Percentiles rank a stretch among this genome's conserved stretches.
These are phyloP conservation scores for Grosmannia penicillata DNA, from an alignment of 2,329 filamentous ascomycete genomes.

Conservation along the genomic window DNA sequence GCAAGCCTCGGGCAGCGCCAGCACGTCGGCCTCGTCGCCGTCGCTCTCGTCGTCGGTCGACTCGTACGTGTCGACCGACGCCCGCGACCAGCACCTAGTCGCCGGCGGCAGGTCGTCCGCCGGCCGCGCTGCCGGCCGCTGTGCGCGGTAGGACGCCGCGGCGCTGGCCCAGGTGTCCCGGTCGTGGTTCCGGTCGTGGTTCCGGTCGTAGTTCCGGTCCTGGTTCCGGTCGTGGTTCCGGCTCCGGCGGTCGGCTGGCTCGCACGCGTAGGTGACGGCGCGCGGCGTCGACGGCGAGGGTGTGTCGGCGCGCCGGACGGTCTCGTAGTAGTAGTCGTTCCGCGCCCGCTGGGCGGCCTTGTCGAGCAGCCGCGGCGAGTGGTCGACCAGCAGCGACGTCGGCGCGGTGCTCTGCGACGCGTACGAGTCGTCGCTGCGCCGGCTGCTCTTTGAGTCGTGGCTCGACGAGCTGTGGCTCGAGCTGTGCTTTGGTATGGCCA, in stretches of 20 bases:
- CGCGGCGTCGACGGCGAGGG: not conserved
- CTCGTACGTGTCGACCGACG: constrained; percentile 66
- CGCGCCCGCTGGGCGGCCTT: no score
- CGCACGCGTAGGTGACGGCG: not conserved
- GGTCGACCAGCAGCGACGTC: constrained; percentile 24
- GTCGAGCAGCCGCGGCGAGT: constrained; percentile 22
- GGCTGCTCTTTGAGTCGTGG: constrained; percentile 19
- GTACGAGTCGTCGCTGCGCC: constrained; percentile 26
- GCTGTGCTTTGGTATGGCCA: constrained; percentile 21
- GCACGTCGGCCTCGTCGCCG: constrained; percentile 8
- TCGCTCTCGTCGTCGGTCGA: constrained; percentile 35
- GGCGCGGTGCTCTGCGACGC: constrained; percentile 30
- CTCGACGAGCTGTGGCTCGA: constrained; percentile 9
- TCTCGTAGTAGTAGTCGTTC: no score
- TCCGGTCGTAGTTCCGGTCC: no score
- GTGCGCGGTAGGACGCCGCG: constrained; percentile 1
- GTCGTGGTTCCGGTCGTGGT: no score
- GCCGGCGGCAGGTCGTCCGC: constrained; percentile 23
- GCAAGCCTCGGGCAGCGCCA: not conserved
- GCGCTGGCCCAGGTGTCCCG: no score
- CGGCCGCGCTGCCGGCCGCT: no score
- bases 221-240: no score
- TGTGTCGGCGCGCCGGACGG: not conserved
- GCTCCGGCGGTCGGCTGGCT: no score
- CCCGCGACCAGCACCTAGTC: constrained; percentile 30